Base-by-base conservation (phyloP, 1,139 yeast species). In the Nadsonia starkeyi-henricii region DNA sequence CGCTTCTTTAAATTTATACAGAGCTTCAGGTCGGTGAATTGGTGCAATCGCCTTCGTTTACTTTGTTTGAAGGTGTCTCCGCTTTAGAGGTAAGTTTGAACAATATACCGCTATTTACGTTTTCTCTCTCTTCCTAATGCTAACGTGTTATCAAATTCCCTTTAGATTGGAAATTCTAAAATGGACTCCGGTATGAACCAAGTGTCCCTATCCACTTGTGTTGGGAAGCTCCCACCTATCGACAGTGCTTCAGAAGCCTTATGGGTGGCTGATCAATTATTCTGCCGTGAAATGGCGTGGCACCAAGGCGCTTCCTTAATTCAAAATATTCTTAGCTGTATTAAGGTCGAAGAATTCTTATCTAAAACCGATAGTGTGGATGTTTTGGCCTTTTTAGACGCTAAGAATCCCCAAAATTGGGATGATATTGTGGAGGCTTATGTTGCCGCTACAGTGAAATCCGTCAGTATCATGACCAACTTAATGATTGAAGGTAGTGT, bases 151-250 rank as follows among this genome's bases (percentile, higher is more conserved):
- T n/a, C n/a, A n/a, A n/a, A n/a, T n/a, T n/a, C n/a, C n/a, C n/a
- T n/a, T n/a, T 33, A 33, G 57, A 61, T 68, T 44, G 68, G 69
- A 33, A 59, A 62, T 51, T 57, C 55, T 18, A 59, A 62, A 46
- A 65, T 68, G 68, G 72, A 68, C 52, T 65, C 70, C 3, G 72
- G 72, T n/a, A 43, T 62, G 46, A 52, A 56, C 19, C 66, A 57
- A 53, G 48, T 52, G 48, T 49, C 59, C 1, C 51, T 66, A 45
- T 54, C 51, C 2, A 54, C 54, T 9, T 62, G 62, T 39, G 49
- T 65, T 39, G 54, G 41, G 5, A 45, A 45, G 12, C 50, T 54
- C 15, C 62, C 65, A 5, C 48, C 41, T 20, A 49, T 62, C 19
- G 54, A 54, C n/a, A 36, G 55, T 1, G 54, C 59, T 1, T 47